These are phyloP conservation scores for Radiomyces spectabilis DNA, from an alignment of 192 early-diverging fungal species.

Conservation along the genomic window DNA sequence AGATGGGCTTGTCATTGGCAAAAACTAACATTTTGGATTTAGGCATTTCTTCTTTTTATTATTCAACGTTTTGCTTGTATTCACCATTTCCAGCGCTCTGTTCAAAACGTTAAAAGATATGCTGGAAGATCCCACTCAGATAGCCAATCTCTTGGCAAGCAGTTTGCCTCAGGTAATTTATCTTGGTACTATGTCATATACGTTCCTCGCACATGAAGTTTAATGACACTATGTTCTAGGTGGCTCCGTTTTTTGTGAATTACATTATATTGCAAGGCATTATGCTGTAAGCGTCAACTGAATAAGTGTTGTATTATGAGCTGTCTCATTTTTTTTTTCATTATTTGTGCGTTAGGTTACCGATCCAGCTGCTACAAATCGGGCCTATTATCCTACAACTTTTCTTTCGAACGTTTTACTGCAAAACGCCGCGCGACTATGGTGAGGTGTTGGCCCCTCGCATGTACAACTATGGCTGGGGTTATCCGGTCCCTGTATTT, in stretches of 20 bases:
- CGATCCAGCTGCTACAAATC: constrained; percentile 63
- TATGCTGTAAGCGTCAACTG: constrained; percentile 29
- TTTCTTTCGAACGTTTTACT: constrained; percentile 48
- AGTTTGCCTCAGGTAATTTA: constrained; percentile 49
- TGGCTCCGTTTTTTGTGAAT: constrained; percentile 75
- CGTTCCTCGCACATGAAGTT: too few relatives aligned
- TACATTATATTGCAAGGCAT: constrained; percentile 68
- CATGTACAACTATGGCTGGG: constrained; percentile 60
- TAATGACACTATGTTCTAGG: too few relatives aligned
- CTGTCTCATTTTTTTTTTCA: constrained; percentile 36
- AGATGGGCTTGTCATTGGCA: background rate
- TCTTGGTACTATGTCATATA: background rate
- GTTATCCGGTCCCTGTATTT: constrained; percentile 63
- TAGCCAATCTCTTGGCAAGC: constrained; percentile 55
- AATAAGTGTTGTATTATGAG: constrained; percentile 32
- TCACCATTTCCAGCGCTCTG: constrained; percentile 64
- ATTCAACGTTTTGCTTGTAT: constrained; percentile 68
- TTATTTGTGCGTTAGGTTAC: constrained; percentile 33
- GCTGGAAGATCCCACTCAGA: constrained; percentile 51
- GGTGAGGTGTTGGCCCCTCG: constrained; percentile 66
- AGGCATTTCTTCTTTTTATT: constrained; percentile 73
- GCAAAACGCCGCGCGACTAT: constrained; percentile 75
- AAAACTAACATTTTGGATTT: constrained; percentile 21
- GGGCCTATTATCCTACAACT: constrained; percentile 51
- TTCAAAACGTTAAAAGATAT: constrained; percentile 57